These are phyloP conservation scores for Aquilaria yunnanensis DNA, from an alignment of 345 rosid genomes.

Conservation along the genomic window DNA sequence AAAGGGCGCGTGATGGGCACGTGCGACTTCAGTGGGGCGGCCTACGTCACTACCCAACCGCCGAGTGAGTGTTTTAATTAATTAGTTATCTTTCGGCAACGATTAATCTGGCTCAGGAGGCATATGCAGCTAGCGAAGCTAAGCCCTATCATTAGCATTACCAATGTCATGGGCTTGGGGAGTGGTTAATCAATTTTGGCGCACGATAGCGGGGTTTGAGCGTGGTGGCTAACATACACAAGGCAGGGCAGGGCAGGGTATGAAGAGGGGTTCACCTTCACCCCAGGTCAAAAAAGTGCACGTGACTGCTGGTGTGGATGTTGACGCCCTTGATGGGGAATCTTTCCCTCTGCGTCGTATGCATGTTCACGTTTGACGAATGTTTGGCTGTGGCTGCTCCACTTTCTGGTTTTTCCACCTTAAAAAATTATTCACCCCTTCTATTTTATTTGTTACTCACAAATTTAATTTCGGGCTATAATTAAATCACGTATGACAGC, in stretches of 20 bases:
- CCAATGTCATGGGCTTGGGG: no score
- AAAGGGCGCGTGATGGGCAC: constrained; percentile 59
- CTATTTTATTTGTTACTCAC: no score
- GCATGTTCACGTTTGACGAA: no score
- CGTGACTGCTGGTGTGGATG: constrained; percentile 1
- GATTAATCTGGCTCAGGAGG: not conserved
- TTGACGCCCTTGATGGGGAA: not conserved
- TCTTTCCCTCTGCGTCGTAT: not conserved
- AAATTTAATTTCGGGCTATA: no score
- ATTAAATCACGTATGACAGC: no score
- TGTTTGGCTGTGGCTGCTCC: no score
- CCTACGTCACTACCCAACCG: constrained; percentile 66
- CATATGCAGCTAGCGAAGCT: no score
- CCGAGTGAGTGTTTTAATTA: constrained; percentile 51
- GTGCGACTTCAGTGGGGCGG: constrained; percentile 88
- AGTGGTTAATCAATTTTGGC: no score
- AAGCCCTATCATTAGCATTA: no score
- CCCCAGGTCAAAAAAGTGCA: not conserved
- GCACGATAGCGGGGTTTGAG: not conserved
- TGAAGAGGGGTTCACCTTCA: not conserved
- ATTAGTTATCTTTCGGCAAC: not conserved
- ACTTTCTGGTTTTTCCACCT: no score
- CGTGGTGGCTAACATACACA: not conserved
- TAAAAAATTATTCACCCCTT: no score
- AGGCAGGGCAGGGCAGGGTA: not conserved